phyloP scores from a whole-genome alignment of 345 rosid species.

The Citrus maxima region DNA sequence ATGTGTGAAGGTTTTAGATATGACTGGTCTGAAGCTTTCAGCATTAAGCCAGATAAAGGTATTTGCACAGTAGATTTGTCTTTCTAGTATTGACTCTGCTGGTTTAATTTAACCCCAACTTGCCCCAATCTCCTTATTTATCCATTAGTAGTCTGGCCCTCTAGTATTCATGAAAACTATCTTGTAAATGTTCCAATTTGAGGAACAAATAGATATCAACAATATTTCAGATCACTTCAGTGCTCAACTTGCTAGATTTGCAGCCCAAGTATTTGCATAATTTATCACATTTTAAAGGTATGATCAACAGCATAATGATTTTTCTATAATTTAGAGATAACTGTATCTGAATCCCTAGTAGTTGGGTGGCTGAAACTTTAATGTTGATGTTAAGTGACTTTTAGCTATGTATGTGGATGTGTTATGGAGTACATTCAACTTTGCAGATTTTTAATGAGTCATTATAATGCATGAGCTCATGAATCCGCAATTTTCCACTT shows the following conservation, averaged over 20 bases:
- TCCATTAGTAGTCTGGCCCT: too few relatives aligned
- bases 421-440: background rate
- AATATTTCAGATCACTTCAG: background rate
- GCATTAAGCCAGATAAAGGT: conserved; percentile 91
- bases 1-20: conserved; percentile 84
- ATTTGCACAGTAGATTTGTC: background rate
- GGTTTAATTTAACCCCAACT: background rate
- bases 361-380: background rate
- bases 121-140: background rate
- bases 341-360: background rate
- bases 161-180: background rate
- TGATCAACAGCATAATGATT: background rate
- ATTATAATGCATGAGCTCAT: background rate
- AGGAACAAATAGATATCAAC: background rate
- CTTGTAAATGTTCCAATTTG: background rate
- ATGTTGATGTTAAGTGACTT: background rate
- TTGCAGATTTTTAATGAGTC: background rate
- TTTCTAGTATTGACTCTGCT: background rate
- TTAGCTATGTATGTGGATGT: background rate
- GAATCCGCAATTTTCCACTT: background rate
- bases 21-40: conserved; percentile 90
- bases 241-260: background rate
- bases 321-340: background rate
- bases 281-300: background rate
- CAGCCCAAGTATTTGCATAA: background rate